phyloP scores from a whole-genome alignment of 176 grass and related monocot genomes.

The Raddia distichophylla region DNA sequence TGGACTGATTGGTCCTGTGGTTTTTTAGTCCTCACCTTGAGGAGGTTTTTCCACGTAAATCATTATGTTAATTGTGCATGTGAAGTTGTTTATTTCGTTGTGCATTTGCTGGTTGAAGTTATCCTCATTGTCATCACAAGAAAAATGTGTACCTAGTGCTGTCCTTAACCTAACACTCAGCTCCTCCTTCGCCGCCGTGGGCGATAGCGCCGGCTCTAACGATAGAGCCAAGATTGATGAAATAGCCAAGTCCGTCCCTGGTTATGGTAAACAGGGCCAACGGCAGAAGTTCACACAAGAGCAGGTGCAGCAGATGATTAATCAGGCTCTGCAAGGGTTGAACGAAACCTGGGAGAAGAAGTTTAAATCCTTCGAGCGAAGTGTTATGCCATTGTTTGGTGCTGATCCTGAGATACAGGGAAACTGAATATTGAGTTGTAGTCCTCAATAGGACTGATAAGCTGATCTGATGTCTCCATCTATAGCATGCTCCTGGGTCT shows the following conservation, averaged over 20 bases:
- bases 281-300: slow-evolving; percentile 40
- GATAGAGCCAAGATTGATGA: slow-evolving; percentile 12
- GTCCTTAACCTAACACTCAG: too few relatives aligned
- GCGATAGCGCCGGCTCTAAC: too few relatives aligned
- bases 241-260: slow-evolving; percentile 38
- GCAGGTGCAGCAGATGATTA: slow-evolving; percentile 41
- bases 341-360: slow-evolving; percentile 51
- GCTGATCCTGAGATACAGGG: slow-evolving; percentile 34
- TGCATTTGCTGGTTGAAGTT: too few relatives aligned
- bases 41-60: too few relatives aligned
- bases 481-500: slow-evolving; percentile 37
- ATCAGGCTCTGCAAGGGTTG: slow-evolving; percentile 41
- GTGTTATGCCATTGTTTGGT: slow-evolving; percentile 16
- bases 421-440: slow-evolving; percentile 3
- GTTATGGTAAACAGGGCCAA: neutral
- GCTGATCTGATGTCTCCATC: slow-evolving; percentile 24
- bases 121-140: too few relatives aligned
- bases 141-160: too few relatives aligned
- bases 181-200: too few relatives aligned
- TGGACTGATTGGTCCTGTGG: too few relatives aligned
- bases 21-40: too few relatives aligned
- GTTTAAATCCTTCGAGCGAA: slow-evolving; percentile 46
- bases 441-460: neutral
- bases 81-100: too few relatives aligned
- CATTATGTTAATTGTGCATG: too few relatives aligned